A percentile compares a stretch with the other conserved stretches of the same genome.
phyloP scores from a whole-genome alignment of 2,329 filamentous ascomycete species.

The Exophiala bonariae region DNA sequence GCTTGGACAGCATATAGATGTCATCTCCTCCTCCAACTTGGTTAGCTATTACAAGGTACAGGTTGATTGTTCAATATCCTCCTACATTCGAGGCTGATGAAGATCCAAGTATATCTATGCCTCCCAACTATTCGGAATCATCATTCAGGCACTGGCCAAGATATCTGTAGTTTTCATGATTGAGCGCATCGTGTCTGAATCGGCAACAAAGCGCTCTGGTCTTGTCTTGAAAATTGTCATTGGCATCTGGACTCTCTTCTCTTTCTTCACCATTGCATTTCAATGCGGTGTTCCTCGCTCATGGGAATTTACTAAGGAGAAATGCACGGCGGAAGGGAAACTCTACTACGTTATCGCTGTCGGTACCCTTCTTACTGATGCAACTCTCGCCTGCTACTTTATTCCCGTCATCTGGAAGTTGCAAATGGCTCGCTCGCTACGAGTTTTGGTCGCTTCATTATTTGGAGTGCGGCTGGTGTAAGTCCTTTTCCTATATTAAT shows the following conservation, averaged over 20 bases:
- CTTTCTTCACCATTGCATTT: constrained; percentile 28
- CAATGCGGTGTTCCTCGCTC: constrained; percentile 22
- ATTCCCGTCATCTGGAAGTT: constrained; percentile 31
- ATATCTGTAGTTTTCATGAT: constrained; percentile 6
- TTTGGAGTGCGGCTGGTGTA: constrained; percentile 2
- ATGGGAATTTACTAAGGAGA: constrained; percentile 1
- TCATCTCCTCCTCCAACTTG: background rate
- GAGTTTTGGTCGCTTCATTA: constrained; percentile 5
- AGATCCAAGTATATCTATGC: constrained; percentile 7
- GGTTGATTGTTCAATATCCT: no score
- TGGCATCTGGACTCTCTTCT: constrained; percentile 24
- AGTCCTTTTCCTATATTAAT: background rate
- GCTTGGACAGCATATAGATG: background rate
- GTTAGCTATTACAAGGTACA: background rate
- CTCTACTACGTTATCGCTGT: constrained; percentile 23
- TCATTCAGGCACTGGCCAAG: constrained; percentile 7
- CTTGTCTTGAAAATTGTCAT: background rate
- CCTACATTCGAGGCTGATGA: background rate
- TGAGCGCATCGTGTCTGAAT: background rate
- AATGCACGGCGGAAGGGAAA: constrained; percentile 18
- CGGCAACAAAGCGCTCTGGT: background rate
- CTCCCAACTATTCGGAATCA: constrained; percentile 3
- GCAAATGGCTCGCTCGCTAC: constrained; percentile 23
- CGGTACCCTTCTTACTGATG: constrained; percentile 26
- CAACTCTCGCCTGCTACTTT: constrained; percentile 20